Conservation (phyloP, 73 alveolate species). For the Paramecium sonneborni region DNA sequence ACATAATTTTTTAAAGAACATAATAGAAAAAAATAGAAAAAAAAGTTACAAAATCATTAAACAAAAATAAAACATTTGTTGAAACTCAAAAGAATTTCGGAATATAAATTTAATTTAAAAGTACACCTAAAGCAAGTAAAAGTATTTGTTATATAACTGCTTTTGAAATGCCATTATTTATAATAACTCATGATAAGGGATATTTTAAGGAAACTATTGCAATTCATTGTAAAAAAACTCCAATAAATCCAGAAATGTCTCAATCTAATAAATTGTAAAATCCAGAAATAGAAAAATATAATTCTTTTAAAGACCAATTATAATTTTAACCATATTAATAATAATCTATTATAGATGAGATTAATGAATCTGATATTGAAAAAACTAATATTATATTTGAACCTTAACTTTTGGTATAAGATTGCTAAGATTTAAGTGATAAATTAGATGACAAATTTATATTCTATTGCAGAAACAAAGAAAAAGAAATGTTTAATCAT, state of each 20-base stretch:
- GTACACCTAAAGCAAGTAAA: neutral
- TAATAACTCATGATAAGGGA: constrained; percentile 21
- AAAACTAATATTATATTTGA: neutral
- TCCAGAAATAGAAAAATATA: neutral
- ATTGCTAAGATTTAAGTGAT: neutral
- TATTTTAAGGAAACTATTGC: constrained; percentile 35
- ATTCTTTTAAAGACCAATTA: neutral
- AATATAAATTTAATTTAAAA: neutral
- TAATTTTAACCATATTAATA: too few species aligned
- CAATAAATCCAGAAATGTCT: neutral
- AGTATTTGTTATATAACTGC: neutral
- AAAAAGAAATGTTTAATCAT: neutral
- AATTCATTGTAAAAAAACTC: constrained; percentile 17
- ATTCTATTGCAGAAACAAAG: constrained; percentile 5
- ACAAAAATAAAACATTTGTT: neutral
- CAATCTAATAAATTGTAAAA: neutral
- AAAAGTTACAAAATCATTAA: neutral
- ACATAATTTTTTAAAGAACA: neutral
- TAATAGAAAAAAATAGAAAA: neutral
- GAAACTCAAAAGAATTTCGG: neutral
- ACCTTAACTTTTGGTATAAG: neutral
- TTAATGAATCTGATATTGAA: neutral
- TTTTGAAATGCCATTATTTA: neutral
- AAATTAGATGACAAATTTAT: constrained; percentile 41
- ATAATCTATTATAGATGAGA: neutral